A percentile compares a stretch with the other conserved stretches of the same genome.
phyloP scores from a whole-genome alignment of 306 rosid genomes.

The Calophaca sinica region DNA sequence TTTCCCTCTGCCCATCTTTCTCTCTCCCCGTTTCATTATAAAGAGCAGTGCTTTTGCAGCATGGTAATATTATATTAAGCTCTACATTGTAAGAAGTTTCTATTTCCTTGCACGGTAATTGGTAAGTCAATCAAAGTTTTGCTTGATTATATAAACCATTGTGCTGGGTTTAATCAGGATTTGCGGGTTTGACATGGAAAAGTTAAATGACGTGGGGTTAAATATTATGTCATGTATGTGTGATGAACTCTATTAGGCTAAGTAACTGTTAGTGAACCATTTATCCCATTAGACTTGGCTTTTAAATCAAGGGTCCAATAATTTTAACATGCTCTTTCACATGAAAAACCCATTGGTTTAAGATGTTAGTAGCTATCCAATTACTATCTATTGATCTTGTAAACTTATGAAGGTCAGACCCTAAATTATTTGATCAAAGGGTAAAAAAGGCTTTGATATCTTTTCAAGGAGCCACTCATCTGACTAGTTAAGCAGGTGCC shows the following conservation, averaged over 20 bases:
- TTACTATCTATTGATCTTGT: background rate
- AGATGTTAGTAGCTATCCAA: slow-evolving; percentile 30
- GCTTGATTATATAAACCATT: slow-evolving; percentile 21
- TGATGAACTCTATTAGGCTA: slow-evolving; percentile 14
- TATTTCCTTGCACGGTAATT: slow-evolving; percentile 31
- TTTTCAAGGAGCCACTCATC: slow-evolving; percentile 13
- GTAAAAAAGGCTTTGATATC: slow-evolving; percentile 18
- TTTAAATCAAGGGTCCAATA: slow-evolving; percentile 8
- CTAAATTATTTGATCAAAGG: slow-evolving; percentile 16
- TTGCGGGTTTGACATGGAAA: slow-evolving; percentile 24
- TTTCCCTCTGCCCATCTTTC: background rate
- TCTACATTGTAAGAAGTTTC: slow-evolving; percentile 25
- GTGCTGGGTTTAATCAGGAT: slow-evolving; percentile 28
- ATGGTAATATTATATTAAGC: slow-evolving; percentile 33
- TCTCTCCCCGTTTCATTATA: slow-evolving; percentile 15
- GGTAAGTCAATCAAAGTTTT: slow-evolving; percentile 11
- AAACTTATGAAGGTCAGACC: slow-evolving; percentile 3
- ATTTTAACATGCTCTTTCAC: background rate
- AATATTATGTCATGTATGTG: slow-evolving; percentile 14
- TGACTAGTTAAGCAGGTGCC: slow-evolving; percentile 1
- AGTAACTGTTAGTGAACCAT: slow-evolving; percentile 16
- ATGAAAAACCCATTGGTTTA: slow-evolving; percentile 22
- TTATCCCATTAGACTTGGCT: slow-evolving; percentile 26
- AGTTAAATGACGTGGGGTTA: background rate
- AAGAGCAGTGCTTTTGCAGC: slow-evolving; percentile 12